phyloP scores from a whole-genome alignment of 1,284 basidiomycete genomes.

The Rhodotorula sp. region DNA sequence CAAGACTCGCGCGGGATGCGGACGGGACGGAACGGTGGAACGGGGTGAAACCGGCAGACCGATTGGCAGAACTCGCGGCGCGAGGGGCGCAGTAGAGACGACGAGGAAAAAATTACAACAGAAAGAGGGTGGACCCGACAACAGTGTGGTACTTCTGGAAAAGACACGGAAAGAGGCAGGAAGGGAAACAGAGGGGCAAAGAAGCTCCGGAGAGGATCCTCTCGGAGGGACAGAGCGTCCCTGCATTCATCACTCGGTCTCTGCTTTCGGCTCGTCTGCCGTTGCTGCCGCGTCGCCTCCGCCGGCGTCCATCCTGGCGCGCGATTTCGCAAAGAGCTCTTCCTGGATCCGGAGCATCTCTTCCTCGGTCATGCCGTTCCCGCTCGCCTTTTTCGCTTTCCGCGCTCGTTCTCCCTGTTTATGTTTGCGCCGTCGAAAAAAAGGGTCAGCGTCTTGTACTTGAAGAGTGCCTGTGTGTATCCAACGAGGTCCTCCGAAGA shows the following conservation, averaged over 20 bases:
- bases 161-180: too few relatives aligned
- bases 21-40: constrained; percentile 37
- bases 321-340: constrained; percentile 83
- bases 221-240: too few relatives aligned
- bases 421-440: not conserved
- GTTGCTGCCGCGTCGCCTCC: not conserved
- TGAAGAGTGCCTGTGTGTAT: too few relatives aligned
- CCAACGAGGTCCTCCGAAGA: too few relatives aligned
- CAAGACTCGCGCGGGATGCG: constrained; percentile 6
- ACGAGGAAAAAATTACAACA: constrained; percentile 12
- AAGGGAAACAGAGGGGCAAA: too few relatives aligned
- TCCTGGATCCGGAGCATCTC: constrained; percentile 86
- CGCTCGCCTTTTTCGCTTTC: constrained; percentile 71
- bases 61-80: constrained; percentile 34
- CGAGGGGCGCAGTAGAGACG: not conserved
- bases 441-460: not conserved
- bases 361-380: constrained; percentile 85
- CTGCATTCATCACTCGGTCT: not conserved
- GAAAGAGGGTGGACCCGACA: not conserved
- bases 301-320: constrained; percentile 55
- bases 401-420: constrained; percentile 60
- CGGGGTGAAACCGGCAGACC: constrained; percentile 13
- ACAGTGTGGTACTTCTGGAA: not conserved
- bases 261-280: not conserved
- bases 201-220: too few relatives aligned